Conservation (phyloP, 2,329 filamentous ascomycete genomes). For the Cercospora sp. region DNA sequence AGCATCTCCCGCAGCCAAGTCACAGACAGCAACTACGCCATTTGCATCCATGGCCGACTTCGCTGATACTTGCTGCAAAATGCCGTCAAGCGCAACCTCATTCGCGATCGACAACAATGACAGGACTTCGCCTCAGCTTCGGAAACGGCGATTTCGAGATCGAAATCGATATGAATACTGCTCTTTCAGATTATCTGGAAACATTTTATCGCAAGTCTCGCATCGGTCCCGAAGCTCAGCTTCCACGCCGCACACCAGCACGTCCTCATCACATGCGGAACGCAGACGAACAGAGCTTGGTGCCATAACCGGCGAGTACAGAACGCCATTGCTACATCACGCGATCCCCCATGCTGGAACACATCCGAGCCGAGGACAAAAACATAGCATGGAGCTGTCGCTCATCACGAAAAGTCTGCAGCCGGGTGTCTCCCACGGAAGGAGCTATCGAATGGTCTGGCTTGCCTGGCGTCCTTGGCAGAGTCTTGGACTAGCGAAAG, state of each 20-base stretch:
- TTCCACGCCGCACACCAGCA: not conserved
- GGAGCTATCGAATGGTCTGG: slow-evolving; percentile 6
- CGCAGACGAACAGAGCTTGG: not conserved
- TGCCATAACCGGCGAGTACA: not conserved
- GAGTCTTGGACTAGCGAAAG: not conserved
- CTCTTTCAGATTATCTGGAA: not conserved
- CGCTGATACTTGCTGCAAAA: not conserved
- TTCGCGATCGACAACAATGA: not conserved
- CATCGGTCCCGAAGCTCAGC: not conserved
- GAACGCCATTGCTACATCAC: not conserved
- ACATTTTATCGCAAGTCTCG: not conserved
- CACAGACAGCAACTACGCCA: not conserved
- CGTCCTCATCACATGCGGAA: not conserved
- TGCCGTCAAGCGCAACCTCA: not conserved
- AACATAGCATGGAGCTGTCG: not conserved
- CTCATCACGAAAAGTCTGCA: not conserved
- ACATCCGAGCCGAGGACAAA: not conserved
- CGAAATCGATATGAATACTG: not conserved
- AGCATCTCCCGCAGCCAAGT: not conserved
- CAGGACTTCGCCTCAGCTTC: too few relatives aligned
- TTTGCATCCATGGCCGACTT: not conserved
- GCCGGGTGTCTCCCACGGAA: not conserved
- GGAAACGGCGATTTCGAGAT: not conserved
- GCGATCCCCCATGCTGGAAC: not conserved
- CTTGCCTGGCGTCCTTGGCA: slow-evolving; percentile 6